Percentiles rank a stretch among this genome's conserved stretches.
Evolutionary conservation across 225 moss, liverwort and hornwort species (phyloP).

Genomic region (Marchantia polymorpha): DNA sequence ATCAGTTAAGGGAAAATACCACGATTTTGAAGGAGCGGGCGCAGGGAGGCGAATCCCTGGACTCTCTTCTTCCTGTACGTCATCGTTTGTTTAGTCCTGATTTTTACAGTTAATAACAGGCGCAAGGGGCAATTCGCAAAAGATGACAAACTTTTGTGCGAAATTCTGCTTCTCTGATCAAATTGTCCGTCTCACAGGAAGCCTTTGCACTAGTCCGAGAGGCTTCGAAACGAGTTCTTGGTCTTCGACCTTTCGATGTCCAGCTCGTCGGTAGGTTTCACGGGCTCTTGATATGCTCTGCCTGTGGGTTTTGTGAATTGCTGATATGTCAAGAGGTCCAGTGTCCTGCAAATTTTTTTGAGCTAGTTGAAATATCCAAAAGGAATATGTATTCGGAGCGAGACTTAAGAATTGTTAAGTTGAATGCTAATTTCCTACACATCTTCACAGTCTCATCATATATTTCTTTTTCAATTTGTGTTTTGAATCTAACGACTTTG

Average conservation of each 20-base stretch:
- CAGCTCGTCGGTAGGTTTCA: slow-evolving; percentile 79
- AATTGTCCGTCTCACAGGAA: slow-evolving; percentile 46
- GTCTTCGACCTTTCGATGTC: slow-evolving; percentile 91
- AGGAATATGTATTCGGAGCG: no score
- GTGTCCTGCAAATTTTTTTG: no score
- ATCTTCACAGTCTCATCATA: no score
- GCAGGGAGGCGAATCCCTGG: slow-evolving; percentile 58
- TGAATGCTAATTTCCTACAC: no score
- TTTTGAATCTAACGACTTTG: no score
- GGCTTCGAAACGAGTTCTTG: slow-evolving; percentile 78
- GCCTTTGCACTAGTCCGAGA: slow-evolving; percentile 82
- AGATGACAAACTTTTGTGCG: not conserved
- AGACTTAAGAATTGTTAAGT: no score
- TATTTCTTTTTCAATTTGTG: no score
- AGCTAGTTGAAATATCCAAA: no score
- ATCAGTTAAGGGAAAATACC: slow-evolving; percentile 59
- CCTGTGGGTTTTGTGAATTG: no score
- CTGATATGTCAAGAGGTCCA: no score
- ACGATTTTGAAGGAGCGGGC: slow-evolving; percentile 54
- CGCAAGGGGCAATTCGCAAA: no score
- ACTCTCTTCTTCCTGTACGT: slow-evolving; percentile 64
- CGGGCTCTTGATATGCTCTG: no score
- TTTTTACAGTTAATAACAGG: not conserved
- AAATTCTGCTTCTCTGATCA: not conserved
- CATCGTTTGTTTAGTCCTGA: not conserved